Percentiles rank a stretch among this genome's conserved stretches.
phyloP scores from a whole-genome alignment of 352 stramenopile species.

The Sclerospora graminicola region DNA sequence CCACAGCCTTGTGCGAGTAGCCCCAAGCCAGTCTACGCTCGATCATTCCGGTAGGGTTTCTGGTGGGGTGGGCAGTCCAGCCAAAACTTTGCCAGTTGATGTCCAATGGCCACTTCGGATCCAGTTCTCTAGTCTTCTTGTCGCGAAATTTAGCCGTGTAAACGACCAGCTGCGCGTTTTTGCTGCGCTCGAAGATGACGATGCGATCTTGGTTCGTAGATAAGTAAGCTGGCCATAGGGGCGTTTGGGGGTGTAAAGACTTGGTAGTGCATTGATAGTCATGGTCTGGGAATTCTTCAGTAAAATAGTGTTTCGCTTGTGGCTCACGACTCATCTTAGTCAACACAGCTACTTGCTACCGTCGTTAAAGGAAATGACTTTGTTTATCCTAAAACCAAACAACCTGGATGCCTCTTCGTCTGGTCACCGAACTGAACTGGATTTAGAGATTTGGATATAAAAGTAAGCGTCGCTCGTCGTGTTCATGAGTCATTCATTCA shows the following conservation, averaged over 20 bases:
- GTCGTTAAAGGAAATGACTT: too few relatives aligned
- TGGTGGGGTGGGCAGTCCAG: slow-evolving; percentile 56
- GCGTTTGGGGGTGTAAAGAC: slow-evolving; percentile 44
- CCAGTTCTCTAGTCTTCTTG: slow-evolving; percentile 31
- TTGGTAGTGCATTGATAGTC: slow-evolving; percentile 55
- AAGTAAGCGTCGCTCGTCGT: too few relatives aligned
- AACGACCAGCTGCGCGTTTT: slow-evolving; percentile 74
- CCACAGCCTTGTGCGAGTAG: slow-evolving; percentile 40
- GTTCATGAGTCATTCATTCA: too few relatives aligned
- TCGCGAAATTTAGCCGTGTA: slow-evolving; percentile 61
- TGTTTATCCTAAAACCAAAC: too few relatives aligned
- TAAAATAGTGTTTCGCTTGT: slow-evolving; percentile 41
- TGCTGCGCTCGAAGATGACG: slow-evolving; percentile 69
- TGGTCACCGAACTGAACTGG: too few relatives aligned
- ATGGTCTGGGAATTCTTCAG: slow-evolving; percentile 55
- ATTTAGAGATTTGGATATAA: too few relatives aligned
- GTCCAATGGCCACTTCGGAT: slow-evolving; percentile 58
- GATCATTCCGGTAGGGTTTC: slow-evolving; percentile 51
- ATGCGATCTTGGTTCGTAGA: slow-evolving; percentile 46
- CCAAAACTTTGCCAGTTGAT: slow-evolving; percentile 81
- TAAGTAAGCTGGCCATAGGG: slow-evolving; percentile 63
- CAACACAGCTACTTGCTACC: too few relatives aligned
- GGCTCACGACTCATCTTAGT: slow-evolving; percentile 4
- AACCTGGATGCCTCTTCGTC: too few relatives aligned
- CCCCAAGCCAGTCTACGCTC: slow-evolving; percentile 63